Base-by-base conservation (phyloP, 257 asterid genomes). In the Cynanchum wilfordii region DNA sequence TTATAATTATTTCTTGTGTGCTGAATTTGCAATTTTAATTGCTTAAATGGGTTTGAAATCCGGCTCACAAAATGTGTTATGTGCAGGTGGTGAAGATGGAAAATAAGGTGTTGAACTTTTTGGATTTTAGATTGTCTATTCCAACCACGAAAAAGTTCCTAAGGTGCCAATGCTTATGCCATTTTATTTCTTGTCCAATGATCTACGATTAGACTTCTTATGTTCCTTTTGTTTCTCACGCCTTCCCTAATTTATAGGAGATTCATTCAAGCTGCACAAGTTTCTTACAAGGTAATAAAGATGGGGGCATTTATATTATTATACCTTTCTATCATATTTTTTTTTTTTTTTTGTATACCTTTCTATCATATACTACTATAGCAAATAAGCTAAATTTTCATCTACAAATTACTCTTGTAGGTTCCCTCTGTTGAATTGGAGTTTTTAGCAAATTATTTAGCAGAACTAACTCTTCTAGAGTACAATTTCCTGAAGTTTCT, bases 181-280 rank as follows among this genome's bases (percentile, higher is more conserved):
- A 29, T 50, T 13, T 66, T 62, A 9, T 25, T 59, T 76, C 42
- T 40, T 15, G 56, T 30, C 30, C 22, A 24, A 57, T 71, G 36
- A 68, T 45, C 27, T 56, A 38, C 57, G 47, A 20, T 72, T 58
- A 68, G 71, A 33, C 66, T 74, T 50, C 66, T 74, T 50, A 67
- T 55, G 30, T 22, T 44, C 56, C 78, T 80, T 56, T 70, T 51
- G 45, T 66, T 74, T 66, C 49, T 65, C 54, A 22, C 64, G 57
- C 56, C 20, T 56, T 69, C 25, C 79, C 33, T 62, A 72, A 36
- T 76, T 58, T 73, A n/a, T 76, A 95, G 99, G 97, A 87, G 99
- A 86, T 95, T 87, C 82, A 81, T 92, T 82, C 99, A 90, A 87
- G 98, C 99, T 79, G 98, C 99, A 69, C 99, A 92, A 72, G 86